Conservation (phyloP, 441 rosid species). For the Geranium incanum region DNA sequence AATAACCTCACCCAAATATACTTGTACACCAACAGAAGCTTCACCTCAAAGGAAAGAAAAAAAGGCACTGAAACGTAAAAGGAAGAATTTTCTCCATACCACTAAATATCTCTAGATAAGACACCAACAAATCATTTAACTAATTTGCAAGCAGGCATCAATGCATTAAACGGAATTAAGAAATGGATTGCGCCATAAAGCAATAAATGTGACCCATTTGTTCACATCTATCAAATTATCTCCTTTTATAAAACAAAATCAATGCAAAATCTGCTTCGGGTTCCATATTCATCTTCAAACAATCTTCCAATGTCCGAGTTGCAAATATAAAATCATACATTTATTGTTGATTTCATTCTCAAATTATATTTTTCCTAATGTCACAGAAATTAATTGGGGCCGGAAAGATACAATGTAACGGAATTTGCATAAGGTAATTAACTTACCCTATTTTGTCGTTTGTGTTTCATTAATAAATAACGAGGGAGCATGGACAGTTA, state of each 20-base stretch:
- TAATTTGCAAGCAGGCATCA: not conserved
- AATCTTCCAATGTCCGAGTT: not conserved
- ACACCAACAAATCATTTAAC: not conserved
- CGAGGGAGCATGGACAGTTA: not conserved
- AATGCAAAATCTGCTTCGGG: not conserved
- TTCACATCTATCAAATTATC: conserved; percentile 2
- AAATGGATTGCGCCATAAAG: no score
- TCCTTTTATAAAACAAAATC: conserved; percentile 6
- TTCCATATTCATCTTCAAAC: not conserved
- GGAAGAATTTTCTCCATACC: conserved; percentile 2
- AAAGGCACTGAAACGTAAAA: not conserved
- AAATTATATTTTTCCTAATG: not conserved
- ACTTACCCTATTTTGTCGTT: not conserved
- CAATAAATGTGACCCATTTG: not conserved
- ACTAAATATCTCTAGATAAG: not conserved
- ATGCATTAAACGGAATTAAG: not conserved
- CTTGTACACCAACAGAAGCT: not conserved
- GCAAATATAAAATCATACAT: not conserved
- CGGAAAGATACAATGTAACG: not conserved
- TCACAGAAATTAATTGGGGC: not conserved
- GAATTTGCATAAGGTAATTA: not conserved
- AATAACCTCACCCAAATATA: no score
- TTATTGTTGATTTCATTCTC: not conserved
- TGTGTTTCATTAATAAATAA: not conserved
- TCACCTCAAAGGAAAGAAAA: not conserved